Evolutionary conservation across 129 eudicot genomes (phyloP), one percentile per base, ranked within the genome.

Genomic region (Flaveria brownii): DNA sequence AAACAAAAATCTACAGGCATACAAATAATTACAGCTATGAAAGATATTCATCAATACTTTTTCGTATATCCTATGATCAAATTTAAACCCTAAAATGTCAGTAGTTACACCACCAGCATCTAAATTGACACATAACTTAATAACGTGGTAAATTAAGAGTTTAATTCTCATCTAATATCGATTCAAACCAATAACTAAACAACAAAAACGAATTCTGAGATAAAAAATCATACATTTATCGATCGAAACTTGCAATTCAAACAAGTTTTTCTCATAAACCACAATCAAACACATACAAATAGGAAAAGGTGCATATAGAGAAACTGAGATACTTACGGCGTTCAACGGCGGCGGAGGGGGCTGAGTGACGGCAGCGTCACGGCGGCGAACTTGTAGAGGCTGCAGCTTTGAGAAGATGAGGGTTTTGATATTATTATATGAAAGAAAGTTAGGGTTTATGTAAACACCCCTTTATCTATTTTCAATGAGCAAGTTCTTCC

Each of bases 401-500:
- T 52, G 30, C 75, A 16, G 75, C 6, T 70, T 70, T 49, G 61
- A 70, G 36, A 25, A 33, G 13, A 18, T 0, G 8, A 55, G 54
- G 77, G 77, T 56, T 73, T 73, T 56, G 12, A 5, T 12, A 11
- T 26, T 55, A 11, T 41, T 7, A 13, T 36, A n/a, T 30, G 36
- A 18, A 33, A 5, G 62, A 33, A 55, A 56, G 36, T 73, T 36
- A 73, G 77, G 77, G 77, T 57, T 72, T 72, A 71, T 55, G 13
- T 9, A 55, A 28, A 11, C 22, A 39, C 65, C 33, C 77, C 67
- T 16, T 72, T 14, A 36, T 5, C 52, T 72, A 17, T 55, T 7
- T 55, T 6, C 2, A 23, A 12, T 11, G 20, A 55, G 10, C 8
- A 25, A 54, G 55, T 36, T 36, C 6, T 5, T 36, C 7, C 41